Conservation (phyloP, 257 asterid species). For the Plantago ovata region DNA sequence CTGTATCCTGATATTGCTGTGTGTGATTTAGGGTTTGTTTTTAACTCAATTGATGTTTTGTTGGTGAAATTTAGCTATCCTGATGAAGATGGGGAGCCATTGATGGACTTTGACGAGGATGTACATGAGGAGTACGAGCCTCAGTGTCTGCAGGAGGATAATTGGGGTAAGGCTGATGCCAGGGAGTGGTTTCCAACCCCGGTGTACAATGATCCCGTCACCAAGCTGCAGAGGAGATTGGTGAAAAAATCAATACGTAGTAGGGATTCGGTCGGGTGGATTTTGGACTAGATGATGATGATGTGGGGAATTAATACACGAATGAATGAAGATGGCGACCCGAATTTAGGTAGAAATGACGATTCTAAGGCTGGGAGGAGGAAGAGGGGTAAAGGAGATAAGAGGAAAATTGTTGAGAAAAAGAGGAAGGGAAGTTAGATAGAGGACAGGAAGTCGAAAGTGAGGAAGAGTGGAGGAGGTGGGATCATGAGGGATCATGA, state of each 20-base stretch:
- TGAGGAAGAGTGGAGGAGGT: conserved; percentile 54
- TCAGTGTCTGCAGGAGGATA: conserved; percentile 43
- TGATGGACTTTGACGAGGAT: conserved; percentile 80
- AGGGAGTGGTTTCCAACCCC: conserved; percentile 58
- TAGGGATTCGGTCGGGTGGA: conserved; percentile 36
- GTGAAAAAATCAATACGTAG: conserved; percentile 52
- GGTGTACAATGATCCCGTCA: conserved; percentile 48
- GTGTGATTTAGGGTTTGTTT: conserved; percentile 5
- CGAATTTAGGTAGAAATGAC: conserved; percentile 46
- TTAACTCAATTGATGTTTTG: conserved; percentile 18
- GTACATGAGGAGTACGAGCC: conserved; percentile 54
- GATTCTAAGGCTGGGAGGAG: conserved; percentile 46
- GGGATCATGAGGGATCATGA: conserved; percentile 53
- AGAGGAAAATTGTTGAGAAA: no score
- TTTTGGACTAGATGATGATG: conserved; percentile 53
- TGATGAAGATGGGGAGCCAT: conserved; percentile 92
- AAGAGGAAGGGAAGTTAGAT: conserved; percentile 42
- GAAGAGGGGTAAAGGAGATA: no score
- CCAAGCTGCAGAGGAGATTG: conserved; percentile 75
- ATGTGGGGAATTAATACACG: conserved; percentile 23
- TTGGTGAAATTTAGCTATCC: conserved; percentile 45
- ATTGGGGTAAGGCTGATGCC: conserved; percentile 14
- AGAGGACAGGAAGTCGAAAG: conserved; percentile 50
- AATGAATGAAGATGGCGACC: conserved; percentile 39
- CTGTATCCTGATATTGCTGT: not conserved